phyloP scores from a whole-genome alignment of 495 filamentous ascomycete species.

The Aspergillus asperescens region DNA sequence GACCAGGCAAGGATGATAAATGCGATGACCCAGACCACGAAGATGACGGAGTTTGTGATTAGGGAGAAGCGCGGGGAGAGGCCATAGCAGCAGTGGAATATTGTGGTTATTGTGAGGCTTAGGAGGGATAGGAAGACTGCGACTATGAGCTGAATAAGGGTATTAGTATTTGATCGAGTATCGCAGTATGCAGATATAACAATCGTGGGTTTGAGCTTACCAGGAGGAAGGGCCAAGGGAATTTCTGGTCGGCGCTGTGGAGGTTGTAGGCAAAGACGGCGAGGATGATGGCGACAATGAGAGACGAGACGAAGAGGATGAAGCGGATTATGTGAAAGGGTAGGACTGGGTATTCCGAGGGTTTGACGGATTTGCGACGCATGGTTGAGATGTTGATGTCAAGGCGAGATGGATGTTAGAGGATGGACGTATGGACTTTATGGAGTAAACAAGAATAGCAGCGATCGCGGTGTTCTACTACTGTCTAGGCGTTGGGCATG shows the following conservation, averaged over 20 bases:
- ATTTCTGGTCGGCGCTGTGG: constrained; percentile 44
- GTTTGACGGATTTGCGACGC: constrained; percentile 38
- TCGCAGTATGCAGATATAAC: too few species aligned
- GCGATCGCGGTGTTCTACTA: too few species aligned
- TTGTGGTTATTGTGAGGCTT: constrained; percentile 46
- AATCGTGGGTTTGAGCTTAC: constrained; percentile 37
- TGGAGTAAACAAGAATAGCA: constrained; percentile 2
- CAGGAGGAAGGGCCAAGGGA: constrained; percentile 62
- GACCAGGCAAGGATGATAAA: constrained; percentile 54
- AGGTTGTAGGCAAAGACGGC: constrained; percentile 59
- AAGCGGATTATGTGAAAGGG: constrained; percentile 54
- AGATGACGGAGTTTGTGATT: constrained; percentile 45
- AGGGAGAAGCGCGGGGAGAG: constrained; percentile 54
- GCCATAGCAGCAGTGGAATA: constrained; percentile 52
- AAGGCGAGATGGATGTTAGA: neutral
- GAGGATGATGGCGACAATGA: constrained; percentile 55
- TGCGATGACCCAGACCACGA: constrained; percentile 53
- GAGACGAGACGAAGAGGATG: constrained; percentile 46
- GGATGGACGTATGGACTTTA: neutral
- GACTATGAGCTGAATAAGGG: constrained; percentile 44
- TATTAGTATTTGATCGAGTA: constrained; percentile 3
- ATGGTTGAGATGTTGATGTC: constrained; percentile 17
- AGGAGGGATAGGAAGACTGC: constrained; percentile 52
- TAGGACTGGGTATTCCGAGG: constrained; percentile 52
- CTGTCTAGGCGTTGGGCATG: too few species aligned